A percentile compares a stretch with the other conserved stretches of the same genome.
These are phyloP conservation scores for Sarocladium kiliense DNA, from an alignment of 2,329 filamentous ascomycete genomes.

Conservation along the genomic window DNA sequence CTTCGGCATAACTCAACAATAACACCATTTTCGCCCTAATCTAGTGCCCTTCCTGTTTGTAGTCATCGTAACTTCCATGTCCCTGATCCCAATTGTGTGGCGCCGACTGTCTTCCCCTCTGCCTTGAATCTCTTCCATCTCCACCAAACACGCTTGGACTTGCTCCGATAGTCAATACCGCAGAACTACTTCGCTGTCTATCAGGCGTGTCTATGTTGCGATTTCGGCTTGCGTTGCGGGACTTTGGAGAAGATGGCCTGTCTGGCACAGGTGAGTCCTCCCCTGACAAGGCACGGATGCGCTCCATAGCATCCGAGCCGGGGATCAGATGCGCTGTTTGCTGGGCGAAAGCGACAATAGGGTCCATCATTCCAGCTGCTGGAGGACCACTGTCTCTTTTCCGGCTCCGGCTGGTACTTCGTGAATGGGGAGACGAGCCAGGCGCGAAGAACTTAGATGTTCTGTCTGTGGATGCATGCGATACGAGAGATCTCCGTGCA, in stretches of 20 bases:
- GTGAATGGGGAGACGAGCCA: background rate
- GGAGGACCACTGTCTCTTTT: background rate
- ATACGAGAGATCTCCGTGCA: background rate
- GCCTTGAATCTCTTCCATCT: too few relatives aligned
- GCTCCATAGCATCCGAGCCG: background rate
- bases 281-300: background rate
- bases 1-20: too few relatives aligned
- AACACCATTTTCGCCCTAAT: too few relatives aligned
- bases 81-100: too few relatives aligned
- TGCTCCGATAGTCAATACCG: background rate
- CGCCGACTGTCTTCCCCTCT: too few relatives aligned
- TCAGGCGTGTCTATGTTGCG: conserved; percentile 3
- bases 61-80: too few relatives aligned
- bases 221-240: conserved; percentile 29
- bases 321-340: conserved; percentile 6
- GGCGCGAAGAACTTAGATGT: background rate
- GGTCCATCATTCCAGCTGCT: conserved; percentile 2
- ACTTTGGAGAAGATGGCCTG: conserved; percentile 27
- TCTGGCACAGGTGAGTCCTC: background rate
- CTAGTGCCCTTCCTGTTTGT: too few relatives aligned
- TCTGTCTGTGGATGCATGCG: background rate
- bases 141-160: background rate
- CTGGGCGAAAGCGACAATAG: background rate
- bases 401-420: background rate
- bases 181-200: background rate